Evolutionary conservation across 2,329 filamentous ascomycete genomes (phyloP), one percentile per base, ranked within the genome.

Genomic region (Escovopsis sp.): DNA sequence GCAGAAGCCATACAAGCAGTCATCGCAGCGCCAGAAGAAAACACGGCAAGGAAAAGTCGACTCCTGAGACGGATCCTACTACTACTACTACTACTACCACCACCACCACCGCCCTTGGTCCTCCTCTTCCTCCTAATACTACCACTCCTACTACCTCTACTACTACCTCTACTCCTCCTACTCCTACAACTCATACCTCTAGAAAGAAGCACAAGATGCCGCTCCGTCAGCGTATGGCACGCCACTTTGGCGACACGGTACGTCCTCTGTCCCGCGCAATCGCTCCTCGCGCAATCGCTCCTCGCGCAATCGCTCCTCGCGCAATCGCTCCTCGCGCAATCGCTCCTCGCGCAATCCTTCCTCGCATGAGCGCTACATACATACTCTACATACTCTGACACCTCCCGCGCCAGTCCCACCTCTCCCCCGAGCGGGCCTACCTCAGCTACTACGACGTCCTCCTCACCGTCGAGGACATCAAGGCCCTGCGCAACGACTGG

Each of bases 401-500:
- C 32, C 30, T 39, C 30, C 39, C 29, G 27, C 27, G 27, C 35
- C 45, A 88, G 20, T 20, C 20, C 20, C 20, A 20, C 85, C 57
- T 62, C n/a, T 50, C 57, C 20, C 57, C 56, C 38, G 56, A 61
- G 40, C 64, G 63, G 41, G 48, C 59, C 7, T 62, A 62, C 43
- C 57, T 63, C 36, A 62, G 58, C 47, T 64, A 66, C 47, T 62
- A 65, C 50, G 63, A 64, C 45, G 58, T 62, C n/a, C 51, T 57
- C 39, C 49, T 96, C 51, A 94, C 84, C 39, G 76, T 80, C 57
- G 85, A 91, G 58, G 91, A 98, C 61, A 76, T 96, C 51, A 83
- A 88, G 58, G 81, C 82, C 13, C 74, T 98, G 44, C 86, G 84
- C 63, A 72, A 84, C 61, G 91, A 95, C 68, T 98, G 91, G 91